phyloP scores from a whole-genome alignment of 129 eudicot species.

The Artemisia argyi region DNA sequence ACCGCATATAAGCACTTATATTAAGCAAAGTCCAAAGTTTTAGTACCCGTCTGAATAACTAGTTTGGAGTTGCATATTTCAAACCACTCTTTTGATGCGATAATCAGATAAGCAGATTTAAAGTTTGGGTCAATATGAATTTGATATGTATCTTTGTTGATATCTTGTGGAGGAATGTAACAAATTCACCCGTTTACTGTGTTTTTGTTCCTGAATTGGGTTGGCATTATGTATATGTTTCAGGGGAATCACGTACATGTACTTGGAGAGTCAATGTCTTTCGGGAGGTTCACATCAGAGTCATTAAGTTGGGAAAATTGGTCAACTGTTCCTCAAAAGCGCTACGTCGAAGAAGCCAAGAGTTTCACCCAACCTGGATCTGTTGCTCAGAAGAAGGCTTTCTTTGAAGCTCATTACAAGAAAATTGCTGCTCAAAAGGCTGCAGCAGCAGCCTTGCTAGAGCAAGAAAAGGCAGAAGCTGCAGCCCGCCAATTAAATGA shows the following conservation, averaged over 20 bases:
- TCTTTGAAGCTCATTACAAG: conserved; percentile 96
- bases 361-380: conserved; percentile 86
- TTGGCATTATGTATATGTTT: background rate
- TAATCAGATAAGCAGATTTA: too few species aligned
- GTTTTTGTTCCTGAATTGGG: too few species aligned
- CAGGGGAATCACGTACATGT: conserved; percentile 65
- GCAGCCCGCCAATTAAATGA: background rate
- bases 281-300: conserved; percentile 78
- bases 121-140: too few species aligned
- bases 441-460: conserved; percentile 57
- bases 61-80: too few species aligned
- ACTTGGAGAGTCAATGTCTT: conserved; percentile 76
- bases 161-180: background rate
- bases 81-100: too few species aligned
- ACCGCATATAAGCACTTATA: too few species aligned
- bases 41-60: too few species aligned
- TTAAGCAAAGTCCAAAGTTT: too few species aligned
- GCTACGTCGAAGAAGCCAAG: conserved; percentile 87
- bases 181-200: too few species aligned
- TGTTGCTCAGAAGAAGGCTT: conserved; percentile 90
- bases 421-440: conserved; percentile 79
- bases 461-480: conserved; percentile 41
- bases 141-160: background rate
- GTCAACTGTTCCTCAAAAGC: conserved; percentile 70
- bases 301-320: conserved; percentile 88